These are phyloP conservation scores for Aspergillus ellipticus DNA, from an alignment of 495 filamentous ascomycete species.

Conservation along the genomic window DNA sequence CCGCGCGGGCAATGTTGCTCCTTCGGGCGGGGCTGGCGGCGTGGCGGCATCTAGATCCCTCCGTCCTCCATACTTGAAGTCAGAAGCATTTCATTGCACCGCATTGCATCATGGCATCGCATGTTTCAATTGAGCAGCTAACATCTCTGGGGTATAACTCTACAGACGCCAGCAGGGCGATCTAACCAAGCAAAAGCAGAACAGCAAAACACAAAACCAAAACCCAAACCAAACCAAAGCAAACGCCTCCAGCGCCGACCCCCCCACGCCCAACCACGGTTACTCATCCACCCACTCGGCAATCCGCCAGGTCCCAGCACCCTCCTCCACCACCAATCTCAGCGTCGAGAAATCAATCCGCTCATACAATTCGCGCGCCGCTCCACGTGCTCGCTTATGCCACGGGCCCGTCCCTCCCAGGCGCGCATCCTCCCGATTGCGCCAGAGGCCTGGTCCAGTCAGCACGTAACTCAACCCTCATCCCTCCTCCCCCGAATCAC, in stretches of 20 bases:
- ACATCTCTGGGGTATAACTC: neutral
- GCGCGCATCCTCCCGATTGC: conserved; percentile 63
- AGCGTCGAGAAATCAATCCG: conserved; percentile 59
- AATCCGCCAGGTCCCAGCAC: conserved; percentile 54
- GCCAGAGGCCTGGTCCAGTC: conserved; percentile 56
- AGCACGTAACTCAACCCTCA: conserved; percentile 3
- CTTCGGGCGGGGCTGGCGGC: neutral
- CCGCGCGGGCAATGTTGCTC: conserved; percentile 2
- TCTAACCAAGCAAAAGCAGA: no score
- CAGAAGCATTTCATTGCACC: no score
- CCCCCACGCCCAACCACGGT: neutral
- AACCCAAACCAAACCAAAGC: neutral
- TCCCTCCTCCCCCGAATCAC: conserved; percentile 9
- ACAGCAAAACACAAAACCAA: neutral
- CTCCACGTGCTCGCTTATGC: conserved; percentile 40
- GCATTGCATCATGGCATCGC: neutral
- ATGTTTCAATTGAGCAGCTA: neutral
- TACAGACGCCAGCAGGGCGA: neutral
- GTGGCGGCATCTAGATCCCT: neutral
- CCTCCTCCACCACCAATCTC: conserved; percentile 56
- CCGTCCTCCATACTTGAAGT: neutral
- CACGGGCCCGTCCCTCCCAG: conserved; percentile 61
- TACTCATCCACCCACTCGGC: conserved; percentile 48
- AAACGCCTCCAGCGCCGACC: neutral
- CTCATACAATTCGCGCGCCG: conserved; percentile 40